Percentiles rank a stretch among this genome's conserved stretches.
Evolutionary conservation across 2,329 filamentous ascomycete species (phyloP).

Genomic region (Arthrobotrys iridis): DNA sequence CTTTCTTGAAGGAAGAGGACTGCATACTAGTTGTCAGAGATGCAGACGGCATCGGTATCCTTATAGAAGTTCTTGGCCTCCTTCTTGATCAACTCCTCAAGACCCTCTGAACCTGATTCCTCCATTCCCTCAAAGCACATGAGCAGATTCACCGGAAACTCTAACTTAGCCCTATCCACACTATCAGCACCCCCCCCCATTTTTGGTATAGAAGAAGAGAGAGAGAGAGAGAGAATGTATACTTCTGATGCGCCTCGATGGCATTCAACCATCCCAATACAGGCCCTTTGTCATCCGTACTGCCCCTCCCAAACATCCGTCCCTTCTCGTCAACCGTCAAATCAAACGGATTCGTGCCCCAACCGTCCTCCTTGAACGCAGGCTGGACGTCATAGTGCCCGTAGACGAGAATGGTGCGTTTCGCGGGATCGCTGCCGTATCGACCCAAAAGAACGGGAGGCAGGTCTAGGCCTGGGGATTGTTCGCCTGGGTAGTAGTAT

Average conservation of each 20-base stretch:
- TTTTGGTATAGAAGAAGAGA: neutral
- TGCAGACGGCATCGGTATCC: slow-evolving; percentile 94
- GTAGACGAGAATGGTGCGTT: slow-evolving; percentile 95
- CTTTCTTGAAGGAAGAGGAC: neutral
- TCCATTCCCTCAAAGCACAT: slow-evolving; percentile 99
- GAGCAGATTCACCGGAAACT: slow-evolving; percentile 95
- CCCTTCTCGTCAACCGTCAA: slow-evolving; percentile 87
- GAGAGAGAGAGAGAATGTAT: neutral
- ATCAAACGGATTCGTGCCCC: slow-evolving; percentile 93
- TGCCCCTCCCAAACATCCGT: slow-evolving; percentile 94
- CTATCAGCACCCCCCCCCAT: neutral
- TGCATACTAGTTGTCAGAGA: slow-evolving; percentile 87
- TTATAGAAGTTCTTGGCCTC: slow-evolving; percentile 96
- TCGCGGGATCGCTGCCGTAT: slow-evolving; percentile 90
- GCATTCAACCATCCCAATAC: slow-evolving; percentile 97
- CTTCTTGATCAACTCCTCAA: slow-evolving; percentile 90
- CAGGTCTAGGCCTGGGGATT: slow-evolving; percentile 89
- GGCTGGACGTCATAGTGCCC: slow-evolving; percentile 99
- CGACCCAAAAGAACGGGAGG: slow-evolving; percentile 91
- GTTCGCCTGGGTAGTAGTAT: slow-evolving; percentile 85
- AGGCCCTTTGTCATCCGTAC: slow-evolving; percentile 97
- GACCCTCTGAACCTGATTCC: slow-evolving; percentile 94
- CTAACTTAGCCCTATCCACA: slow-evolving; percentile 72
- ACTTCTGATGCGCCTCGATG: slow-evolving; percentile 94
- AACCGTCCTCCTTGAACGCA: slow-evolving; percentile 90